Evolutionary conservation across 1,284 basidiomycete species (phyloP).

Genomic region (Cutaneotrichosporon daszewskae): DNA sequence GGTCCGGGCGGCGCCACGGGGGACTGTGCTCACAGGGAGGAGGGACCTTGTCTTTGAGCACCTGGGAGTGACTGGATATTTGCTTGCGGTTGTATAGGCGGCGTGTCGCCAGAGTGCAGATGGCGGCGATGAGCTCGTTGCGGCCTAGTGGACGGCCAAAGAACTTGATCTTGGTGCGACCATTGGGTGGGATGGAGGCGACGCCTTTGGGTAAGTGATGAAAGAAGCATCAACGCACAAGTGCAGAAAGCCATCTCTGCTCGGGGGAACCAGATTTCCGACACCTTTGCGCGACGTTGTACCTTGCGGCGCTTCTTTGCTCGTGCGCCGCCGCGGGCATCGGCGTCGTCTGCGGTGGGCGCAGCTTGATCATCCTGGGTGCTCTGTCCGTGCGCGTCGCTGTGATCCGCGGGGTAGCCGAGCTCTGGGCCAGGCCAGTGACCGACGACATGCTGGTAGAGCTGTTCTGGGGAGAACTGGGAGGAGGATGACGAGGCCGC

Average conservation of each 20-base stretch:
- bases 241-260: slow-evolving; percentile 22
- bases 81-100: slow-evolving; percentile 43
- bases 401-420: slow-evolving; percentile 11
- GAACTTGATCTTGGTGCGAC: slow-evolving; percentile 47
- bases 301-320: slow-evolving; percentile 21
- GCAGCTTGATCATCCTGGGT: neutral
- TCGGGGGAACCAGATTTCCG: slow-evolving; percentile 20
- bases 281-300: slow-evolving; percentile 14
- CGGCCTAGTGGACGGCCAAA: slow-evolving; percentile 51
- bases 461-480: neutral
- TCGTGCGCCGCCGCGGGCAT: slow-evolving; percentile 8
- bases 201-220: slow-evolving; percentile 12
- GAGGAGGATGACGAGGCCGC: neutral
- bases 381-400: slow-evolving; percentile 4
- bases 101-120: slow-evolving; percentile 50
- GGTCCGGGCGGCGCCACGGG: no score
- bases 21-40: slow-evolving; percentile 17
- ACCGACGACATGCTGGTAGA: slow-evolving; percentile 7
- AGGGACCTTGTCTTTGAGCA: slow-evolving; percentile 39
- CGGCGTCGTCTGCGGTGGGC: slow-evolving; percentile 5
- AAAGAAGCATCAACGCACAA: slow-evolving; percentile 9
- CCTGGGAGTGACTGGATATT: slow-evolving; percentile 46
- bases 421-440: slow-evolving; percentile 11
- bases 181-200: slow-evolving; percentile 24
- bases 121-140: slow-evolving; percentile 53